Percentiles rank a stretch among this genome's conserved stretches.
Conservation (phyloP, 805 yeast species). For the Pichia manshurica region DNA sequence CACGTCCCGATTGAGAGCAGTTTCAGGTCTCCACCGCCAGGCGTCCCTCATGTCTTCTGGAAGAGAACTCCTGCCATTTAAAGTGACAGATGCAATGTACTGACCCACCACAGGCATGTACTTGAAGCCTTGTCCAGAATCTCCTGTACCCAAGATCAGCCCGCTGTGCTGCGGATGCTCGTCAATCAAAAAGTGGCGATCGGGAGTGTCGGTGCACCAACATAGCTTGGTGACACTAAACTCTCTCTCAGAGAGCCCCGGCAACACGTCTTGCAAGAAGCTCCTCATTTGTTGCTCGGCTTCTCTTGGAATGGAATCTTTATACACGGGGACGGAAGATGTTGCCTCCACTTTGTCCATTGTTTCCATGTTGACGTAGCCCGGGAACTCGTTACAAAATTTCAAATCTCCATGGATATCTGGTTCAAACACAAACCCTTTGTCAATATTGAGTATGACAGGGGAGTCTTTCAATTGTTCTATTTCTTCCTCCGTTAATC, state of each 20-base stretch:
- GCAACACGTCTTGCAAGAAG: neutral
- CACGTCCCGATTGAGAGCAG: neutral
- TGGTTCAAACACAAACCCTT: neutral
- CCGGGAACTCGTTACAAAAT: constrained; percentile 1
- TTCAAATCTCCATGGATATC: neutral
- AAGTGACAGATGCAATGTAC: neutral
- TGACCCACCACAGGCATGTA: neutral
- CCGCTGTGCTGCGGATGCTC: neutral
- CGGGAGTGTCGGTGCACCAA: neutral
- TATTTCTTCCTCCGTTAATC: neutral
- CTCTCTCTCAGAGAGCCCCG: neutral
- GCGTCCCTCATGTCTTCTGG: neutral
- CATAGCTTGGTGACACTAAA: neutral
- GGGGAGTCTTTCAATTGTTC: neutral
- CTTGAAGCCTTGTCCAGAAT: neutral
- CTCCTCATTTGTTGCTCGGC: neutral
- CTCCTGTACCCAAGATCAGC: neutral
- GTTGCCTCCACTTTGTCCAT: neutral
- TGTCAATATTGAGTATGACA: neutral
- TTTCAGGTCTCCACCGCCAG: constrained; percentile 1
- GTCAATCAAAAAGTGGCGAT: neutral
- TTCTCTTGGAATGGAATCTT: neutral
- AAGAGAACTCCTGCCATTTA: neutral
- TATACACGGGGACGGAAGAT: neutral
- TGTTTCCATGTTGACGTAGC: neutral